A percentile compares a stretch with the other conserved stretches of the same genome.
These are phyloP conservation scores for Rhypophila decipiens DNA, from an alignment of 495 filamentous ascomycete genomes.

Conservation along the genomic window DNA sequence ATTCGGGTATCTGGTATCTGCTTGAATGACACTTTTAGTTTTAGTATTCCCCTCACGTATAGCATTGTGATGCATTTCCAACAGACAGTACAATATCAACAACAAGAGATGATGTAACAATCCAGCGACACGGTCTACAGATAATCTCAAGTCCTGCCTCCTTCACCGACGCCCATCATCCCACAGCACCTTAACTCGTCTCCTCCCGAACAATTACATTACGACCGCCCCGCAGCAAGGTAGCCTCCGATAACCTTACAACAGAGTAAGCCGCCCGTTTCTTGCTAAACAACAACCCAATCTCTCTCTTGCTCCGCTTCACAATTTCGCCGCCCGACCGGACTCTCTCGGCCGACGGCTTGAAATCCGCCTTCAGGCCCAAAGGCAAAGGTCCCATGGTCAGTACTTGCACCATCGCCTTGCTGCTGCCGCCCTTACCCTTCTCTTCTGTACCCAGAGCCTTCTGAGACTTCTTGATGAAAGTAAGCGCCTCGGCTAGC, in stretches of 20 bases:
- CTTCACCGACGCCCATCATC: background rate
- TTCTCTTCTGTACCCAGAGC: no score
- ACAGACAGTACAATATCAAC: no score
- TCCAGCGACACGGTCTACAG: no score
- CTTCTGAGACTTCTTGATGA: conserved; percentile 43
- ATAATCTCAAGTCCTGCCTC: no score
- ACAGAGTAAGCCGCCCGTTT: conserved; percentile 71
- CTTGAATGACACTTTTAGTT: no score
- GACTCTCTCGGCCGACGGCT: conserved; percentile 49
- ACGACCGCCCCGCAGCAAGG: conserved; percentile 5
- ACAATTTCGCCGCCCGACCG: conserved; percentile 57
- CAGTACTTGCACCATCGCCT: conserved; percentile 12
- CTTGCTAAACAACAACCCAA: conserved; percentile 64
- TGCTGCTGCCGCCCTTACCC: conserved; percentile 9
- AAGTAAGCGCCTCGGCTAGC: conserved; percentile 64
- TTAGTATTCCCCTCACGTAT: no score
- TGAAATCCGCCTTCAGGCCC: conserved; percentile 59
- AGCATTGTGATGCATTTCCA: no score
- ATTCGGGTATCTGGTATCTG: no score
- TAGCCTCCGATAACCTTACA: conserved; percentile 56
- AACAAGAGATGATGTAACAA: no score
- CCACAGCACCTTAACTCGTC: background rate
- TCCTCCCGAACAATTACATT: no score
- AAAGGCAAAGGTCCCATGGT: conserved; percentile 48
- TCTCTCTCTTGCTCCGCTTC: conserved; percentile 58